Evolutionary conservation across 805 yeast species (phyloP), one percentile per base, ranked within the genome.

Genomic region (Wickerhamomyces hampshirensis): DNA sequence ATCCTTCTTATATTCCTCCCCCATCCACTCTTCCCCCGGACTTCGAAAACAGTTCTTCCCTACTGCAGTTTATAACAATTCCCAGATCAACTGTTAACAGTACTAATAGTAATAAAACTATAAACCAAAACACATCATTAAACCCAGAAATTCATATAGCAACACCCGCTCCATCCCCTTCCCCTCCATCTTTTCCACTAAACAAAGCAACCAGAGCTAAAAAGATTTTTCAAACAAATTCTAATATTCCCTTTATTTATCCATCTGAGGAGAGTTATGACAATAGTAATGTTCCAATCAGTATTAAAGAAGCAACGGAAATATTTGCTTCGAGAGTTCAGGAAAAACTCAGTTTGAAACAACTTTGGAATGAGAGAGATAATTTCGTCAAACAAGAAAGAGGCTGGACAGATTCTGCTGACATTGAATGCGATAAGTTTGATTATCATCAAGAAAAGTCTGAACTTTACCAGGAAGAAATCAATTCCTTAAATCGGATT

Each of bases 131-230:
- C 67, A 26, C 55, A 74, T 16, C 81, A 80, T 1, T n/a, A n/a
- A 62, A 71, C 0, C 79, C 76, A 28, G 60, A 73, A 0, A 63
- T 80, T 5, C 89, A 84, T 55, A 71, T 87, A 9, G 89, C 96
- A 0, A 86, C 96, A 0, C 96, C 95, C 0, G 84, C 83, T 1
- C 93, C 95, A 4, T 84, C 95, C 0, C 95, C 95, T 1, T 80
- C 84, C 0, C 38, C 42, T 4, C 40, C 44, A 3, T 17, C 69
- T 13, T 67, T 76, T 2, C 83, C 84, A 4, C 34, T 60, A 13
- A 29, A 53, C 23, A 57, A 59, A 18, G 46, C 52, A 31, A 23
- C 42, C 12, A 75, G 69, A 47, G 62, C 70, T 7, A 61, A 80
- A 40, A 68, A 75, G 40, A 67, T 74, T 33, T 78, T 73, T 43